Base-by-base conservation (phyloP, 2,329 filamentous ascomycete species). In the Pseudogymnoascus sp. region DNA sequence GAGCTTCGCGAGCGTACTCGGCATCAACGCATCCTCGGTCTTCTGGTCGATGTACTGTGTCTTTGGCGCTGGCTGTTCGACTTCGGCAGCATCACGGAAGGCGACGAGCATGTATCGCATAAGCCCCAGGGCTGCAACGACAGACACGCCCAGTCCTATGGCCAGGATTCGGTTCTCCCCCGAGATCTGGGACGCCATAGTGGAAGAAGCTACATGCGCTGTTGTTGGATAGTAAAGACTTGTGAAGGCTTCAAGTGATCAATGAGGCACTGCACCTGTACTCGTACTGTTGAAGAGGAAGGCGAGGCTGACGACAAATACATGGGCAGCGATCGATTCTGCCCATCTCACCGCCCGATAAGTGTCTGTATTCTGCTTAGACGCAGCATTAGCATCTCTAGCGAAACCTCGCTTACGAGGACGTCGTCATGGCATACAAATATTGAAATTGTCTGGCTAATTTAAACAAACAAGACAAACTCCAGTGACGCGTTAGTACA, bases 1-100 rank as follows among this genome's bases (percentile, higher is more conserved):
- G 3, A 92, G 79, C 65, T 84, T 87, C 59, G 85, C 78, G 8
- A 92, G 77, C 0, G 89, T 92, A 41, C 81, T 78, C 9, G 85
- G 70, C 62, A 85, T 82, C 41, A 92, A 77, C 2, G 87, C 82
- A 69, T 91, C 87, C 69, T 92, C 88, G 2, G 87, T 89, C 22
- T 88, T 85, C 71, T 91, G 86, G 12, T 85, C 88, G 65, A 90
- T 88, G 71, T 89, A 89, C 66, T 87, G 83, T 58, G 87, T 83
- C 70, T 87, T 86, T 36, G 85, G 85, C 63, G 85, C 82, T 37
- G 77, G 70, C 36, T 84, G 81, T 63, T 84, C 84, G 69, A 94
- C 83, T 72, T 86, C 81, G 65, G 87, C 87, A 60, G 86, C 79
- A 67, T 85, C 78, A 65, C 85, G 81, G 66, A 87, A 83, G 60